Evolutionary conservation across 768 basidiomycete species (phyloP).

Genomic region (Dendrothele bispora): DNA sequence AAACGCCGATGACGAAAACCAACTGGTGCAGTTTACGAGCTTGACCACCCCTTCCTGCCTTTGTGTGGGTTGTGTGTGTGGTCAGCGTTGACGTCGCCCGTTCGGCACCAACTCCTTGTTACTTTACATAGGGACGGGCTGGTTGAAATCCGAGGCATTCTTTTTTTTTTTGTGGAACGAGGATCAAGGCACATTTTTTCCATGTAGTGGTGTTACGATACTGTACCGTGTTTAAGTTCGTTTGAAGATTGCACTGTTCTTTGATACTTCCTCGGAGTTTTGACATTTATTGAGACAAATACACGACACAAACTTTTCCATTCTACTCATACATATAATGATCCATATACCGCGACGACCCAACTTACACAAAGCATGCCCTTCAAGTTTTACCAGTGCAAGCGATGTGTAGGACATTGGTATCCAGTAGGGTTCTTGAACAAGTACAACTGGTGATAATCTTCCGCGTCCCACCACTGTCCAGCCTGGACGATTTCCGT

Average conservation of each 20-base stretch:
- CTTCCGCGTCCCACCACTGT: constrained; percentile 81
- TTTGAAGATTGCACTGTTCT: neutral
- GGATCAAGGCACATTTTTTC: neutral
- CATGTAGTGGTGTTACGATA: neutral
- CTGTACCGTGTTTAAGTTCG: neutral
- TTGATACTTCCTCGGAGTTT: neutral
- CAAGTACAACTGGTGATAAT: constrained; percentile 81
- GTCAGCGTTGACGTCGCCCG: constrained; percentile 46
- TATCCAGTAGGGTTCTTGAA: constrained; percentile 88
- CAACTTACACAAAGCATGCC: neutral
- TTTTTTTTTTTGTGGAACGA: constrained; percentile 4
- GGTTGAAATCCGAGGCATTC: constrained; percentile 40
- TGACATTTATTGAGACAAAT: neutral
- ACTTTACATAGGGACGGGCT: constrained; percentile 48
- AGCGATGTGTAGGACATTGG: constrained; percentile 84
- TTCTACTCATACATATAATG: neutral
- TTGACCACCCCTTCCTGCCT: constrained; percentile 26
- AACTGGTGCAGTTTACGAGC: constrained; percentile 46
- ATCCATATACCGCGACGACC: neutral
- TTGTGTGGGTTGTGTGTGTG: no score
- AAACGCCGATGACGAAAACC: constrained; percentile 44
- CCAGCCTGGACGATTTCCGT: constrained; percentile 73
- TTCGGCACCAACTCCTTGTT: constrained; percentile 49
- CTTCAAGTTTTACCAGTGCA: constrained; percentile 70
- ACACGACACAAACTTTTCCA: neutral